Evolutionary conservation across 768 basidiomycete species (phyloP).

Genomic region (Hygrocybe coccinea): DNA sequence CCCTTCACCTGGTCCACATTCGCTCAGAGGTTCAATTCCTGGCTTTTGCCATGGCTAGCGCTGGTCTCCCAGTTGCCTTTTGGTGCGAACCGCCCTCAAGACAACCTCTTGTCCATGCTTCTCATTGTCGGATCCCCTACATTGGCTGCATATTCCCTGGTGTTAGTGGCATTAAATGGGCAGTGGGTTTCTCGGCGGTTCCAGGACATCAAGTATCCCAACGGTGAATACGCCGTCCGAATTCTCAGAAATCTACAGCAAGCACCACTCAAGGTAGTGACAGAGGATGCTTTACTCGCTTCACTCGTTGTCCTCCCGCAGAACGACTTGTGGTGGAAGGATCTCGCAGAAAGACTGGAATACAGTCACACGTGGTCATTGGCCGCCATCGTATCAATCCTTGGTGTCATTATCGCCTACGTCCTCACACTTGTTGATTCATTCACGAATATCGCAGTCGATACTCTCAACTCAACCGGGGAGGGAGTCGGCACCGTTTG

Average conservation of each 20-base stretch:
- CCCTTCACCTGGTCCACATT: conserved; percentile 27
- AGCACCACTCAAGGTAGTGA: conserved; percentile 23
- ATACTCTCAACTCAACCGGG: conserved; percentile 30
- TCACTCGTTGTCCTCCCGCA: conserved; percentile 32
- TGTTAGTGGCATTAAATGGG: conserved; percentile 18
- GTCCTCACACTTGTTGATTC: conserved; percentile 31
- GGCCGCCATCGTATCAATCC: conserved; percentile 34
- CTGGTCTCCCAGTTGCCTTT: conserved; percentile 42
- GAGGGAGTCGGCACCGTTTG: conserved; percentile 39
- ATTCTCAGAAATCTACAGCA: conserved; percentile 39
- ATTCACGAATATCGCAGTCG: conserved; percentile 15
- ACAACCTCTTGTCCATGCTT: conserved; percentile 34
- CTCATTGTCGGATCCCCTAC: conserved; percentile 40
- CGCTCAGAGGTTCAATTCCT: conserved; percentile 34
- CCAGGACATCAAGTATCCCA: conserved; percentile 20
- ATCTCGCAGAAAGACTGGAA: conserved; percentile 29
- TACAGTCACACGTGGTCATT: conserved; percentile 38
- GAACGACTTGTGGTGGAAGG: conserved; percentile 38
- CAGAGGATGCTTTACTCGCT: not conserved
- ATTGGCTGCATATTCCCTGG: conserved; percentile 39
- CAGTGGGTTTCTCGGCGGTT: conserved; percentile 33
- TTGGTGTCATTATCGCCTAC: conserved; percentile 40
- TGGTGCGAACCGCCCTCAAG: conserved; percentile 28
- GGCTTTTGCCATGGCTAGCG: conserved; percentile 42
- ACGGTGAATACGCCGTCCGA: conserved; percentile 24